Evolutionary conservation across 129 eudicot species (phyloP).

Genomic region (Erigeron canadensis): DNA sequence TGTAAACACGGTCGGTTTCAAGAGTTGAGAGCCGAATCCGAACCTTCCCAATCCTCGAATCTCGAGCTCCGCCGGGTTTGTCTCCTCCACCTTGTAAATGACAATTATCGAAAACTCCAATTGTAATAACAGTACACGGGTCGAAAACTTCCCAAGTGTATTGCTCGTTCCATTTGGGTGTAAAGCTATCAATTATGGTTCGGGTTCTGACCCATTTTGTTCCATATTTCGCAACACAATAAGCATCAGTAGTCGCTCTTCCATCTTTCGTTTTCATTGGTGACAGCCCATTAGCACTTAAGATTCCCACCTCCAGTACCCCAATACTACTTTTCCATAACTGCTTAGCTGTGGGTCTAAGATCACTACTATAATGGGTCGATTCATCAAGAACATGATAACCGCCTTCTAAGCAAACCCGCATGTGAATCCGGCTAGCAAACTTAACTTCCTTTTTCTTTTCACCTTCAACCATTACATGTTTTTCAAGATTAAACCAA

Average conservation of each 20-base stretch:
- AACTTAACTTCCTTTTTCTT: conserved; percentile 19
- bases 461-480: conserved; percentile 35
- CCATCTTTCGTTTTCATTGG: conserved; percentile 49
- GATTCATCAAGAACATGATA: conserved; percentile 55
- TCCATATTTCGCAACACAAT: conserved; percentile 54
- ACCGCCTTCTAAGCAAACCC: conserved; percentile 55
- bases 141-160: too few relatives aligned
- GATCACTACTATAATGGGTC: conserved; percentile 52
- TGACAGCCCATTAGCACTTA: conserved; percentile 46
- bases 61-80: too few relatives aligned
- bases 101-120: too few relatives aligned
- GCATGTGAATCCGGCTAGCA: conserved; percentile 43
- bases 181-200: conserved; percentile 40
- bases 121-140: too few relatives aligned
- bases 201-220: conserved; percentile 53
- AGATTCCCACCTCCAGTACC: conserved; percentile 44
- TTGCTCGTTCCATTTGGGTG: background rate
- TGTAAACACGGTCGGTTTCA: too few relatives aligned
- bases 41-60: too few relatives aligned
- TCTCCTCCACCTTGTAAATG: too few relatives aligned
- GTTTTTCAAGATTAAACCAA: conserved; percentile 56
- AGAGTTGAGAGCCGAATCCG: too few relatives aligned
- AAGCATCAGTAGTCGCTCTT: conserved; percentile 51
- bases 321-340: conserved; percentile 50
- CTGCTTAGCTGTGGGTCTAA: conserved; percentile 46